A percentile compares a stretch with the other conserved stretches of the same genome.
These are phyloP conservation scores for Coprinopsis marcescibilis DNA, from an alignment of 768 basidiomycete genomes.

Conservation along the genomic window DNA sequence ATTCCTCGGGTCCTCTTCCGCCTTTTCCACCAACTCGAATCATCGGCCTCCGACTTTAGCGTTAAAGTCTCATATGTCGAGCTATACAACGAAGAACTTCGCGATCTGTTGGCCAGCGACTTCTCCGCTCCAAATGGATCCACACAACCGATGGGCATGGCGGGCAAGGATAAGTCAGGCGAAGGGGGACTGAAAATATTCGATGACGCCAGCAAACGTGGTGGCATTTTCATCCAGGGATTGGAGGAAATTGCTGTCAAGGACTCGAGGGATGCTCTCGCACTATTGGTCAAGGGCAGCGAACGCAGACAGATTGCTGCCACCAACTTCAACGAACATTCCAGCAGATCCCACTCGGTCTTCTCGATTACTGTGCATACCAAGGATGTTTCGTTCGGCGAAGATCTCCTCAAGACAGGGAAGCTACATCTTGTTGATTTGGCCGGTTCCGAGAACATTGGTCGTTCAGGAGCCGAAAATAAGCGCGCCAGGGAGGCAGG, in stretches of 20 bases:
- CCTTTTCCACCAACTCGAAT: slow-evolving; percentile 84
- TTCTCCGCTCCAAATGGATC: slow-evolving; percentile 60
- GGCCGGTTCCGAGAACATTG: slow-evolving; percentile 97
- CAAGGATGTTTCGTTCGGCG: slow-evolving; percentile 78
- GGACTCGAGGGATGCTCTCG: slow-evolving; percentile 76
- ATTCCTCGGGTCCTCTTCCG: slow-evolving; percentile 91
- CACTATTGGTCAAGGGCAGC: slow-evolving; percentile 83
- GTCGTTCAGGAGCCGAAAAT: slow-evolving; percentile 91
- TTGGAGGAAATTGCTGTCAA: slow-evolving; percentile 85
- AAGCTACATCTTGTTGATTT: slow-evolving; percentile 97
- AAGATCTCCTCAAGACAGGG: slow-evolving; percentile 88
- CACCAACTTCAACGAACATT: slow-evolving; percentile 97
- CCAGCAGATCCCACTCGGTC: slow-evolving; percentile 95
- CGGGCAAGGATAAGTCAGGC: slow-evolving; percentile 42
- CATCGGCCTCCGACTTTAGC: slow-evolving; percentile 71
- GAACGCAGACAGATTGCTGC: slow-evolving; percentile 88
- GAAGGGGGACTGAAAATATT: slow-evolving; percentile 78
- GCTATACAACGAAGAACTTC: slow-evolving; percentile 96
- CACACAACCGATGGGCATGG: slow-evolving; percentile 76
- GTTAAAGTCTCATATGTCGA: slow-evolving; percentile 94
- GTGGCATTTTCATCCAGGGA: slow-evolving; percentile 90
- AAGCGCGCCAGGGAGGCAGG: slow-evolving; percentile 94
- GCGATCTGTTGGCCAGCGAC: slow-evolving; percentile 85
- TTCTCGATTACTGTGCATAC: slow-evolving; percentile 95
- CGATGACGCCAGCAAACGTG: slow-evolving; percentile 76